These are phyloP conservation scores for Plectranthus barbatus DNA, from an alignment of 257 asterid species.

Conservation along the genomic window DNA sequence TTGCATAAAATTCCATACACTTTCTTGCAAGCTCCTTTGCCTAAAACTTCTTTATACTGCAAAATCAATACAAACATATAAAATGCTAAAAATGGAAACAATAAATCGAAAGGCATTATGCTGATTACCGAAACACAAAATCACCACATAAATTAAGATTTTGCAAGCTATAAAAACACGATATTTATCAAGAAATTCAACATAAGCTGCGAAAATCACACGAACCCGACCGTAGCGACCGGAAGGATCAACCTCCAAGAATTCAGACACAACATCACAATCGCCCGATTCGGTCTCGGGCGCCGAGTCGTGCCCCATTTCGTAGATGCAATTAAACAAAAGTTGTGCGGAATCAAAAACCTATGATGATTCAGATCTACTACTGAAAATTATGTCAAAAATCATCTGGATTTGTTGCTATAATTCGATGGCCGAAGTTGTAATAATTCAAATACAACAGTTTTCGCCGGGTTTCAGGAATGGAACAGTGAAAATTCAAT, in stretches of 20 bases:
- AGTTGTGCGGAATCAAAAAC: background rate
- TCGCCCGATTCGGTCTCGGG: constrained; percentile 82
- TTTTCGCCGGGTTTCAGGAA: background rate
- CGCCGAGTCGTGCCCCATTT: constrained; percentile 59
- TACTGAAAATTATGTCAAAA: background rate
- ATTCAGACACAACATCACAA: constrained; percentile 65
- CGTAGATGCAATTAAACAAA: constrained; percentile 12
- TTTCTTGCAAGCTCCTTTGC: constrained; percentile 98
- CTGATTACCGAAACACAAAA: constrained; percentile 4
- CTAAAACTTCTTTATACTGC: constrained; percentile 92
- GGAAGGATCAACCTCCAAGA: constrained; percentile 88
- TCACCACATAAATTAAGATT: constrained; percentile 2
- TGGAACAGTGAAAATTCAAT: constrained; percentile 3
- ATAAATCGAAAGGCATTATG: background rate
- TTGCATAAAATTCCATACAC: constrained; percentile 45
- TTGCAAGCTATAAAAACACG: background rate
- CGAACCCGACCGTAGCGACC: constrained; percentile 96
- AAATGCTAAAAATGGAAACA: background rate
- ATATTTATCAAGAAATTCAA: background rate
- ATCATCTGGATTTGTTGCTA: background rate
- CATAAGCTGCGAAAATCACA: constrained; percentile 5
- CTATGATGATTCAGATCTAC: constrained; percentile 19
- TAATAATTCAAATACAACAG: background rate
- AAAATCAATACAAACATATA: constrained; percentile 11
- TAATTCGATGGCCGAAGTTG: background rate